Evolutionary conservation across 1,284 basidiomycete species (phyloP).

Genomic region (Earliella scabrosa): DNA sequence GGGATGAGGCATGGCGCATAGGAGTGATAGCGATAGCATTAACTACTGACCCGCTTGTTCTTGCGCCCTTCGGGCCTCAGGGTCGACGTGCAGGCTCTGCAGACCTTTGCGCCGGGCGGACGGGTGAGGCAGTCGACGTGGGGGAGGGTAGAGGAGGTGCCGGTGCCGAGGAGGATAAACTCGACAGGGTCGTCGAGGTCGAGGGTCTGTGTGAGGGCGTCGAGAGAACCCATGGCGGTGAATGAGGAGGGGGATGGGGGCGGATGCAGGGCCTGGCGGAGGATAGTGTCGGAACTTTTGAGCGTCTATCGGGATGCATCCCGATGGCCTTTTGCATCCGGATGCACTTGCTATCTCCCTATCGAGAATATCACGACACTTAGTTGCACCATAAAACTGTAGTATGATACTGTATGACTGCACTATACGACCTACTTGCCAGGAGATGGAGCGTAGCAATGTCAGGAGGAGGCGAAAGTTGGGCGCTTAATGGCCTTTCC

Average conservation of each 20-base stretch:
- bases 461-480: too few species aligned
- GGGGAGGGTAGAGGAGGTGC: slow-evolving; percentile 73
- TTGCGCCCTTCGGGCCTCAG: slow-evolving; percentile 67
- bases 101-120: slow-evolving; percentile 49
- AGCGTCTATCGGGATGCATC: too few species aligned
- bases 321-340: too few species aligned
- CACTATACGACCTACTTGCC: too few species aligned
- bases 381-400: too few species aligned
- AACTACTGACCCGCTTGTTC: slow-evolving; percentile 58
- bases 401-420: too few species aligned
- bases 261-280: neutral
- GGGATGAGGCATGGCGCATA: neutral
- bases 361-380: too few species aligned
- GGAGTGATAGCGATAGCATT: neutral
- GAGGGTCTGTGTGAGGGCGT: slow-evolving; percentile 12
- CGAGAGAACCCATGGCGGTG: slow-evolving; percentile 29
- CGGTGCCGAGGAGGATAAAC: slow-evolving; percentile 76
- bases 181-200: slow-evolving; percentile 42
- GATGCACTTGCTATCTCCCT: too few species aligned
- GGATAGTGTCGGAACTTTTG: too few species aligned
- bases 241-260: neutral
- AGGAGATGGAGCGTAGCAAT: too few species aligned
- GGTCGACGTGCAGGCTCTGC: slow-evolving; percentile 71
- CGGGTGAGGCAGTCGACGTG: slow-evolving; percentile 69
- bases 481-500: too few species aligned